Base-by-base conservation (phyloP, 169 alveolate species). In the Plasmodium vinckei region DNA sequence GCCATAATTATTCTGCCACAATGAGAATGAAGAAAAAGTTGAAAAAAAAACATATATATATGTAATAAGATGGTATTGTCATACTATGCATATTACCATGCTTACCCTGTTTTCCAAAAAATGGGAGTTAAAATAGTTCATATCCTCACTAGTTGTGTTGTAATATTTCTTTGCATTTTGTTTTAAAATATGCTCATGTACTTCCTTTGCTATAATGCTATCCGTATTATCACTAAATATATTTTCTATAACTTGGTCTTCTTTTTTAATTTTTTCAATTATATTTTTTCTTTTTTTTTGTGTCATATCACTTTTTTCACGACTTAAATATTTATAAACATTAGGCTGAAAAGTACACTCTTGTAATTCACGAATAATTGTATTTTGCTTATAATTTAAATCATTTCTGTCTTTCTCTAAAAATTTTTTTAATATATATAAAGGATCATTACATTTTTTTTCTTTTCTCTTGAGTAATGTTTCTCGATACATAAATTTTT, bases 301-400 rank as follows among this genome's bases (percentile, higher is more conserved):
- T 5, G 33, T 15, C 12, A 17, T 27, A 39, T 25, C n/a, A n/a
- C 6, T 44, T 47, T 39, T 17, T 23, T 82, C 73, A 25, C 9
- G 65, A 17, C 53, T 72, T 70, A 82, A 61, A 67, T 53, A 82
- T 27, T 68, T 82, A 10, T 54, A 44, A 68, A 82, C 33, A 51
- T 82, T 82, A 13, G 90, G 90, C 27, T 82, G 90, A 69, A 82
- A 82, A 5, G 90, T 82, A 60, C 84, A 82, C 25, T 17, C 27
- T 12, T 64, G 42, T 15, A 82, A 21, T 53, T 82, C 90, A 3
- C 25, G 23, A 1, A 54, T n/a, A 44, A 70, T 47, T 2, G 33
- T 9, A 44, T 60, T 47, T 0, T 68, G 25, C n/a, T 67, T 42
- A 42, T 68, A 59, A 25, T 27, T 19, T 56, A 61, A 59, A 27